Conservation (phyloP, 2,329 filamentous ascomycete genomes). For the Rasamsonia emersonii region DNA sequence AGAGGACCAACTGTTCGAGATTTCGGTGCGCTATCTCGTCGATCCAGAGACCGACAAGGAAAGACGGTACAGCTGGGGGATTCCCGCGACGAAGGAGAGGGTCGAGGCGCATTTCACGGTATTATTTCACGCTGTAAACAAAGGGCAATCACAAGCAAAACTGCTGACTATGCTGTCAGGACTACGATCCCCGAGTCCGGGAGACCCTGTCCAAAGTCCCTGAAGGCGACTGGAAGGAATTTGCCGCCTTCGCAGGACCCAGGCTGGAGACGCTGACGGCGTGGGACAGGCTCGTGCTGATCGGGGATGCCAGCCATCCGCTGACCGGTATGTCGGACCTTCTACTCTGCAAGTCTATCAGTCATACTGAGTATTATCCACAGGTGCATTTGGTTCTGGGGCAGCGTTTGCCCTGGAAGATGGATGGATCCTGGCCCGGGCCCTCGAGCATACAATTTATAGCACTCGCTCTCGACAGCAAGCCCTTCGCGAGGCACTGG, state of each 20-base stretch:
- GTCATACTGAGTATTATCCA: background rate
- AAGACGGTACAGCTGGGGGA: constrained; percentile 14
- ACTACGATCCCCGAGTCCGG: constrained; percentile 34
- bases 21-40: constrained; percentile 28
- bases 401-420: constrained; percentile 26
- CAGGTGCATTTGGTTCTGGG: constrained; percentile 37
- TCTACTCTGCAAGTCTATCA: background rate
- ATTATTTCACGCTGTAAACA: no score
- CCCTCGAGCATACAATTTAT: constrained; percentile 16
- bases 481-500: constrained; percentile 19
- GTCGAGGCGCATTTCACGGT: constrained; percentile 29
- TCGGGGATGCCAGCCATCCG: constrained; percentile 50
- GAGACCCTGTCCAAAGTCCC: constrained; percentile 32
- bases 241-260: constrained; percentile 41
- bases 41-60: constrained; percentile 14
- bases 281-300: constrained; percentile 41
- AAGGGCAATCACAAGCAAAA: constrained; percentile 8
- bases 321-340: constrained; percentile 31
- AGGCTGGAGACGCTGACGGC: constrained; percentile 32
- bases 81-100: constrained; percentile 14
- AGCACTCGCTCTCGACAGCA: constrained; percentile 5
- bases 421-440: constrained; percentile 34
- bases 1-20: constrained; percentile 29
- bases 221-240: constrained; percentile 37
- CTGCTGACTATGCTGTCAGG: constrained; percentile 17